A percentile compares a stretch with the other conserved stretches of the same genome.
Conservation (phyloP, 306 rosid species). For the Vicia faba region DNA sequence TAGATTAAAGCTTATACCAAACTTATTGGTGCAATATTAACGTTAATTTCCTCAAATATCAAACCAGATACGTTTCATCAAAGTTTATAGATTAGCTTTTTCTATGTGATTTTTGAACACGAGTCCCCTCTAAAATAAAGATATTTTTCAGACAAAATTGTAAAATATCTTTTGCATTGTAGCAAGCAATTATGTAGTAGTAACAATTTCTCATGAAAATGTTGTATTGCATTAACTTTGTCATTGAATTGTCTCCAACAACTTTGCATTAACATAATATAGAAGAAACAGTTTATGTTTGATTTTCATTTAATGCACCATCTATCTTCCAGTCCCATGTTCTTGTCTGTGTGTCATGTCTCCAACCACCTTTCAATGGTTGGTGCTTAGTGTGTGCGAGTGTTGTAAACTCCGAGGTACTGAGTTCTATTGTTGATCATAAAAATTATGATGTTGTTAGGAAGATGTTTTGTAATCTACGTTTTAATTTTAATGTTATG, state of each 20-base stretch:
- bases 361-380: conserved; percentile 35
- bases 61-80: too few species aligned
- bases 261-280: conserved; percentile 31
- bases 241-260: conserved; percentile 76
- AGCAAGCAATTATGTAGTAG: neutral
- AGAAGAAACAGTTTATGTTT: conserved; percentile 42
- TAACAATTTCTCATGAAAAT: conserved; percentile 45
- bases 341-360: neutral
- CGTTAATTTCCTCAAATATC: too few species aligned
- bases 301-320: conserved; percentile 53
- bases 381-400: neutral
- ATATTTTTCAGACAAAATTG: too few species aligned
- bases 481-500: conserved; percentile 51
- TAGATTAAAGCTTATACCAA: too few species aligned
- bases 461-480: conserved; percentile 33
- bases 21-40: too few species aligned
- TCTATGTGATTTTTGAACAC: too few species aligned
- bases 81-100: too few species aligned
- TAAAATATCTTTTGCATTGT: neutral
- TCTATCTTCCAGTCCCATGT: neutral
- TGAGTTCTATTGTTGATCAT: neutral
- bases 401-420: neutral
- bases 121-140: too few species aligned
- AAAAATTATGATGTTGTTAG: conserved; percentile 20
- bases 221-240: conserved; percentile 64